A percentile compares a stretch with the other conserved stretches of the same genome.
Evolutionary conservation across 1,284 basidiomycete genomes (phyloP).

Genomic region (Tremellales sp.): DNA sequence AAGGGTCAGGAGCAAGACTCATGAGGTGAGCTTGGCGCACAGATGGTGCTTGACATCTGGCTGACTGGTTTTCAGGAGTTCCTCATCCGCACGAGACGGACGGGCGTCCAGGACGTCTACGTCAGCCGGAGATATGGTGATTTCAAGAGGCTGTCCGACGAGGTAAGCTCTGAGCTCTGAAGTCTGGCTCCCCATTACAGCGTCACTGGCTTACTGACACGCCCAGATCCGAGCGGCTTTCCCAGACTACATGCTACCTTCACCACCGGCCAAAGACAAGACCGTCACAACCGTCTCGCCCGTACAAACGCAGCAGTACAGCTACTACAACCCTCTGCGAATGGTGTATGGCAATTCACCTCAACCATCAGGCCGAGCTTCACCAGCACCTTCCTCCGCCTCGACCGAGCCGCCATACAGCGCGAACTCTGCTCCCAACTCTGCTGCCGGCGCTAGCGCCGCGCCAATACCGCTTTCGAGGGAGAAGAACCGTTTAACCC

Average conservation of each 20-base stretch:
- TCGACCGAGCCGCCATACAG: background rate
- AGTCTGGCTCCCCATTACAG: too few relatives aligned
- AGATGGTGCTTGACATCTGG: background rate
- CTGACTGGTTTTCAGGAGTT: slow-evolving; percentile 65
- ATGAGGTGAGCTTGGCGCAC: slow-evolving; percentile 60
- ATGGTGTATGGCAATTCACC: slow-evolving; percentile 47
- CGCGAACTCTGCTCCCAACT: slow-evolving; percentile 3
- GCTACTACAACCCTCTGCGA: slow-evolving; percentile 44
- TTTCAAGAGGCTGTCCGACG: slow-evolving; percentile 77
- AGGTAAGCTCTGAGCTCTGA: slow-evolving; percentile 57
- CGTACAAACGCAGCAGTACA: slow-evolving; percentile 24
- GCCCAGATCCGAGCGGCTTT: slow-evolving; percentile 80
- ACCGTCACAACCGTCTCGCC: slow-evolving; percentile 55
- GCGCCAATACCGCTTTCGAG: slow-evolving; percentile 59
- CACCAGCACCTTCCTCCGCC: slow-evolving; percentile 14
- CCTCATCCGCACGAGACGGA: slow-evolving; percentile 78
- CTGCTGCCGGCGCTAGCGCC: slow-evolving; percentile 11
- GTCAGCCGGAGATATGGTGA: slow-evolving; percentile 94
- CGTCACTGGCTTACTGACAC: slow-evolving; percentile 1
- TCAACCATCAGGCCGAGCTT: slow-evolving; percentile 25
- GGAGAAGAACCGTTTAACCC: slow-evolving; percentile 92
- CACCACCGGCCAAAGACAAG: slow-evolving; percentile 81
- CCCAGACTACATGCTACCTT: slow-evolving; percentile 69
- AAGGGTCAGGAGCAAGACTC: slow-evolving; percentile 71
- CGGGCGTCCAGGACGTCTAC: slow-evolving; percentile 68